Percentiles rank a stretch among this genome's conserved stretches.
These are phyloP conservation scores for Tricholoma hemisulphureum DNA, from an alignment of 768 basidiomycete genomes.

Conservation along the genomic window DNA sequence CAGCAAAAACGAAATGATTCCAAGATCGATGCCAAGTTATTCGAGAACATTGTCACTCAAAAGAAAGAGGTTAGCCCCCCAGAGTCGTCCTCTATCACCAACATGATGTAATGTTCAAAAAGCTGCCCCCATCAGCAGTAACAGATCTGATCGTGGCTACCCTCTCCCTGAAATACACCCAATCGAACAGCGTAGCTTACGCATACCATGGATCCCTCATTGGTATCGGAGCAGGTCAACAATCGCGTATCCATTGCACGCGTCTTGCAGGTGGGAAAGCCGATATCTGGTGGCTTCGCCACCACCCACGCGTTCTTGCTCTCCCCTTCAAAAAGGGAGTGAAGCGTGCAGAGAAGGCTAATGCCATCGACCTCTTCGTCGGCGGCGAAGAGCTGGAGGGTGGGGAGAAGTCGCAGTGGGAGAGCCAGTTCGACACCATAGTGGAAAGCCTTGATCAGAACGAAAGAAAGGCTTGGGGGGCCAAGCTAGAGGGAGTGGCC, in stretches of 20 bases:
- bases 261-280: slow-evolving; percentile 96
- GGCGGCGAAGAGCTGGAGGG: slow-evolving; percentile 86
- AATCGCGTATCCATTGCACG: slow-evolving; percentile 99
- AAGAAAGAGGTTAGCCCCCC: slow-evolving; percentile 70
- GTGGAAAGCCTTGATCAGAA: slow-evolving; percentile 63
- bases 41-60: slow-evolving; percentile 84
- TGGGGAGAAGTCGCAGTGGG: slow-evolving; percentile 89
- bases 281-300: slow-evolving; percentile 99
- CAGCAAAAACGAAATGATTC: slow-evolving; percentile 90
- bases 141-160: slow-evolving; percentile 97
- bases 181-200: slow-evolving; percentile 98
- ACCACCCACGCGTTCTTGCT: slow-evolving; percentile 89
- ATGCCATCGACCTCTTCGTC: slow-evolving; percentile 96
- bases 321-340: slow-evolving; percentile 97
- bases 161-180: slow-evolving; percentile 96
- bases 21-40: slow-evolving; percentile 78
- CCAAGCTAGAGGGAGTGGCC: slow-evolving; percentile 76
- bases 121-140: slow-evolving; percentile 76
- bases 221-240: slow-evolving; percentile 96
- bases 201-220: slow-evolving; percentile 89
- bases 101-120: slow-evolving; percentile 8
- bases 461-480: slow-evolving; percentile 76
- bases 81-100: not conserved
- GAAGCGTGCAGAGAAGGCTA: slow-evolving; percentile 97
- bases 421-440: slow-evolving; percentile 73